A percentile compares a stretch with the other conserved stretches of the same genome.
Conservation (phyloP, 2,329 filamentous ascomycete genomes). For the Diaporthe ampelina region DNA sequence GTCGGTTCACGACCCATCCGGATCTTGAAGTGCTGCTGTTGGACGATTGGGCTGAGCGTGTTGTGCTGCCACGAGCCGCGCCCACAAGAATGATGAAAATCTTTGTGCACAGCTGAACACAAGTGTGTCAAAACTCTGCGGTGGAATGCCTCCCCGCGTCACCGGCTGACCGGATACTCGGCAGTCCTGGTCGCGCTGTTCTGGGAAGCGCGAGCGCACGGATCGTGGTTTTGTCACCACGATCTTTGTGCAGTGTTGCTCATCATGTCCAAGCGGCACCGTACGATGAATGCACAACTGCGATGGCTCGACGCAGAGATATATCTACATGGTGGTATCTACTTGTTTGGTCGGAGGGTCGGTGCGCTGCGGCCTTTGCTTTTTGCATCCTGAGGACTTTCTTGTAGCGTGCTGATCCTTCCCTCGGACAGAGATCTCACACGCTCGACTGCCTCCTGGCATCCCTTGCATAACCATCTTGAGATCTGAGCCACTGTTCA, state of each 20-base stretch:
- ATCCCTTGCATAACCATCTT: conserved; percentile 11
- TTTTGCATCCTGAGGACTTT: background rate
- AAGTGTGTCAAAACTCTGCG: background rate
- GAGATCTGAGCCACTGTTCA: background rate
- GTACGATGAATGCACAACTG: background rate
- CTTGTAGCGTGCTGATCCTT: conserved; percentile 1
- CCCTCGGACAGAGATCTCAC: background rate
- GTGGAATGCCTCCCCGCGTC: background rate
- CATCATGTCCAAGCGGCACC: conserved; percentile 2
- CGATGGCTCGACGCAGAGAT: background rate
- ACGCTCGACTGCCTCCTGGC: no score
- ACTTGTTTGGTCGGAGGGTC: background rate
- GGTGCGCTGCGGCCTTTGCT: background rate
- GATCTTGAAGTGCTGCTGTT: background rate
- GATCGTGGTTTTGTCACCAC: conserved; percentile 12
- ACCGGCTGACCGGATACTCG: background rate
- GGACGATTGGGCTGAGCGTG: background rate
- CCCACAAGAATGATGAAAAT: conserved; percentile 16
- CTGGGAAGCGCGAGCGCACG: background rate
- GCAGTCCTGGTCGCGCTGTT: background rate
- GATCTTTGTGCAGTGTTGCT: conserved; percentile 23
- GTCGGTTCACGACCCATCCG: background rate
- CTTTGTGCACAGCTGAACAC: conserved; percentile 4
- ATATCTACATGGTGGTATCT: conserved; percentile 10
- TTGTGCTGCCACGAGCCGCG: conserved; percentile 17